Percentiles rank a stretch among this genome's conserved stretches.
Conservation (phyloP, 768 basidiomycete species). For the Rhodotorula sphaerocarpa region DNA sequence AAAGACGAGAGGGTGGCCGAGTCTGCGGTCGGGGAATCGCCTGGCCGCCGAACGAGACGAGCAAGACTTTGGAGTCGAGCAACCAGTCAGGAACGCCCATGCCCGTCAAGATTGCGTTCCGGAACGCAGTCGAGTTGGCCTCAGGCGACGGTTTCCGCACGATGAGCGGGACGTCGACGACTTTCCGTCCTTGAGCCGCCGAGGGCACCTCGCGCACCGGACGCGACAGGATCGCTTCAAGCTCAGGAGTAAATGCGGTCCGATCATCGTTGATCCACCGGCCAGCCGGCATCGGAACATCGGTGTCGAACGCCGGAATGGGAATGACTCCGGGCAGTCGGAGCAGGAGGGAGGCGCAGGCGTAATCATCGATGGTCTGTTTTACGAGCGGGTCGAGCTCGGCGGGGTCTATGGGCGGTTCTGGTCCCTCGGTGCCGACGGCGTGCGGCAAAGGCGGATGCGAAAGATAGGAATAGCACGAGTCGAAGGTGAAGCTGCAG, state of each 20-base stretch:
- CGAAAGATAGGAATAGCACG: conserved; percentile 64
- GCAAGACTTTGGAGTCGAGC: conserved; percentile 57
- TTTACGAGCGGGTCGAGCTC: conserved; percentile 56
- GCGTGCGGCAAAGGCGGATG: conserved; percentile 10
- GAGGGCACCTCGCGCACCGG: conserved; percentile 9
- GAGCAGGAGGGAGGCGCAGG: conserved; percentile 62
- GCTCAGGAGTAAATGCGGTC: conserved; percentile 49
- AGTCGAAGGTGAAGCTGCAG: conserved; percentile 65
- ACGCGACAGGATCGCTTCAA: conserved; percentile 48
- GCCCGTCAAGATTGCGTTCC: conserved; percentile 52
- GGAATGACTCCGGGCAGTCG: conserved; percentile 67
- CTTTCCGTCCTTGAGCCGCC: conserved; percentile 9
- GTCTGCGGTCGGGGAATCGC: conserved; percentile 47
- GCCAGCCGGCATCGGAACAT: conserved; percentile 55
- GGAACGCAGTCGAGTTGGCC: conserved; percentile 53
- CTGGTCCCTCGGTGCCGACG: conserved; percentile 36
- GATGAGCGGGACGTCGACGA: conserved; percentile 56
- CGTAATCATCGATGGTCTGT: conserved; percentile 60
- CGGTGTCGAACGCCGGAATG: conserved; percentile 59
- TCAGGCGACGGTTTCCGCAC: conserved; percentile 54
- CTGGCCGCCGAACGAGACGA: conserved; percentile 76
- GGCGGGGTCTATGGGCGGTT: conserved; percentile 52
- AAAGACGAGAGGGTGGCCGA: conserved; percentile 28
- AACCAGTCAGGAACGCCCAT: conserved; percentile 55
- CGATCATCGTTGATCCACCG: conserved; percentile 55